Evolutionary conservation across 2,329 filamentous ascomycete species (phyloP), one percentile per base, ranked within the genome.

Genomic region (Talaromyces verruculosus): DNA sequence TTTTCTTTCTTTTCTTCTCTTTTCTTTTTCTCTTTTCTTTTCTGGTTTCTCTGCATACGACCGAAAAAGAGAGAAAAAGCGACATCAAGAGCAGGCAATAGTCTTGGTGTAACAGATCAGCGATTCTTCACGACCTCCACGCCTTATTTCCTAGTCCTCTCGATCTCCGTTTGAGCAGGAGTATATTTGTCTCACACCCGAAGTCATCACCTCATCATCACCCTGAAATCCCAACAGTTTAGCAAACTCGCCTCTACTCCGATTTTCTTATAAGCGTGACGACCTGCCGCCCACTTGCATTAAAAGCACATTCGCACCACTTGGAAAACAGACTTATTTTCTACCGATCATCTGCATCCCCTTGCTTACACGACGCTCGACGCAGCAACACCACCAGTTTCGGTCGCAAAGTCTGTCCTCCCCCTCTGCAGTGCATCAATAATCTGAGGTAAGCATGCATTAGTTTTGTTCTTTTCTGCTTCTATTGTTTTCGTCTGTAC

Each of bases 381-480:
- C 61, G 51, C 49, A 49, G 49, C 47, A 53, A 19, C 25, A 53
- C 33, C 22, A 35, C 13, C 33, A 63, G 22, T 41, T 62, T 28
- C 61, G 47, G 35, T 47, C 45, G 47, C 60, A 37, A 11, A 51
- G 17, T 45, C 39, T 57, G 15, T 37, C 41, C 37, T 47, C 17
- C 28, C 60, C 60, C 13, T 41, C 25, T 53, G 45, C 43, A 39
- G 39, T 64, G 62, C 62, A 64, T 49, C 51, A 64, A 64, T 58
- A 57, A 22, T 22, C 41, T 45, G n/a, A 64, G 62, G 62, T 64
- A 64, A 64, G 62, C 62, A n/a, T 64, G 39, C 62, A 64, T 64
- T 58, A 58, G 28, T 64, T 19, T 41, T 63, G n/a, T 58, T 58
- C 62, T 64, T 58, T 49, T 35, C 17, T 33, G 25, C 51, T 64